Conservation (phyloP, 1,284 basidiomycete species). For the Trichosporon sp. region DNA sequence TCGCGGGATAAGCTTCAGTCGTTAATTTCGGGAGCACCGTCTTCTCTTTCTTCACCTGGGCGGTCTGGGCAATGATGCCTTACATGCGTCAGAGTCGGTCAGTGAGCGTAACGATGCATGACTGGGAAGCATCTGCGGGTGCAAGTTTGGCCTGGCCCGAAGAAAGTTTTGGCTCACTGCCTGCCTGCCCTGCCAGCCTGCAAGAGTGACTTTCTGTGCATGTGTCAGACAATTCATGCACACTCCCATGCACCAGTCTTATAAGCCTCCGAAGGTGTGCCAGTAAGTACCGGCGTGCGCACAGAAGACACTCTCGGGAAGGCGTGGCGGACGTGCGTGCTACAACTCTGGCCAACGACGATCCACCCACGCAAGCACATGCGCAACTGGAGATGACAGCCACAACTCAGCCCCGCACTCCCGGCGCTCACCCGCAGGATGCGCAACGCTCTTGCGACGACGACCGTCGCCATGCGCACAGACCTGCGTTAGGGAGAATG, state of each 20-base stretch:
- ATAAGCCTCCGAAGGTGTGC: no score
- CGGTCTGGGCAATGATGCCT: neutral
- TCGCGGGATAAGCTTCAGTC: neutral
- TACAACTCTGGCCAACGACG: neutral
- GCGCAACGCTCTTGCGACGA: neutral
- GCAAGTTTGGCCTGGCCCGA: neutral
- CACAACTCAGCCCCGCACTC: no score
- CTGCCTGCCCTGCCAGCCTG: neutral
- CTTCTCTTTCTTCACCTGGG: neutral
- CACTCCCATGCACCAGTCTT: no score
- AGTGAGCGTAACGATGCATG: neutral
- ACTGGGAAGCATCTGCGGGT: neutral
- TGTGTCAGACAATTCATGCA: neutral
- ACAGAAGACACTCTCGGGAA: neutral
- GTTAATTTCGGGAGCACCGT: neutral
- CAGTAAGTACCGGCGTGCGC: no score
- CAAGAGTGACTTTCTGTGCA: neutral
- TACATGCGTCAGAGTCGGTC: neutral
- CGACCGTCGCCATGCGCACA: neutral
- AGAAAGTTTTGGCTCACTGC: neutral
- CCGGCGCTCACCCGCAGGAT: neutral
- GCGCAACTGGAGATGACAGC: no score
- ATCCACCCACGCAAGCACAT: neutral
- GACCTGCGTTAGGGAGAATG: neutral
- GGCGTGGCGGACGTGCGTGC: neutral